A percentile compares a stretch with the other conserved stretches of the same genome.
These are phyloP conservation scores for Pestalotiopsis sp. DNA, from an alignment of 2,329 filamentous ascomycete genomes.

Conservation along the genomic window DNA sequence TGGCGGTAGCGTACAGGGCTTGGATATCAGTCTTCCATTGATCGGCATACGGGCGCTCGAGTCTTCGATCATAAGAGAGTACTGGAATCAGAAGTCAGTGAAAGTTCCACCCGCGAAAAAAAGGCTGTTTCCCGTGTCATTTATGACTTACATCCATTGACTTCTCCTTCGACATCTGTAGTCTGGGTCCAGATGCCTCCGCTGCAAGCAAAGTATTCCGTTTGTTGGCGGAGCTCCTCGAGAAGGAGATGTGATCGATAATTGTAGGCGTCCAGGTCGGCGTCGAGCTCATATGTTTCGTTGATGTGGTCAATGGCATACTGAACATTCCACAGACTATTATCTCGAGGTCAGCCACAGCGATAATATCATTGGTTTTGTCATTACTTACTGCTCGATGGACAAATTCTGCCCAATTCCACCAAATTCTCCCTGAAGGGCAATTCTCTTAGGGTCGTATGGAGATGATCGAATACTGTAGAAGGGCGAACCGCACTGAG, in stretches of 20 bases:
- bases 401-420: constrained; percentile 69
- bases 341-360: not conserved
- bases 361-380: not conserved
- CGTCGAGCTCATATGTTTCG: constrained; percentile 69
- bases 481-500: constrained; percentile 72
- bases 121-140: not conserved
- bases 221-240: constrained; percentile 62
- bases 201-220: constrained; percentile 64
- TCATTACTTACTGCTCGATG: constrained; percentile 51
- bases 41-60: constrained; percentile 56
- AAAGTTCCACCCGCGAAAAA: not conserved
- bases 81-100: constrained; percentile 31
- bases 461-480: constrained; percentile 60
- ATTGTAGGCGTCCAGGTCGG: constrained; percentile 63
- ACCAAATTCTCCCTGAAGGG: constrained; percentile 72
- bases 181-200: constrained; percentile 75
- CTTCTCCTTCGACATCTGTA: constrained; percentile 74
- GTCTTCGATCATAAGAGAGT: constrained; percentile 67
- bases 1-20: constrained; percentile 60
- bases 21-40: constrained; percentile 65
- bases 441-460: constrained; percentile 62
- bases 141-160: constrained; percentile 57
- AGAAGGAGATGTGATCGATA: constrained; percentile 65
- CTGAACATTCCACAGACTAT: constrained; percentile 66
- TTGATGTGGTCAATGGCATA: constrained; percentile 62